phyloP scores from a whole-genome alignment of 176 grass and related monocot species.

The Aechmea fasciata region DNA sequence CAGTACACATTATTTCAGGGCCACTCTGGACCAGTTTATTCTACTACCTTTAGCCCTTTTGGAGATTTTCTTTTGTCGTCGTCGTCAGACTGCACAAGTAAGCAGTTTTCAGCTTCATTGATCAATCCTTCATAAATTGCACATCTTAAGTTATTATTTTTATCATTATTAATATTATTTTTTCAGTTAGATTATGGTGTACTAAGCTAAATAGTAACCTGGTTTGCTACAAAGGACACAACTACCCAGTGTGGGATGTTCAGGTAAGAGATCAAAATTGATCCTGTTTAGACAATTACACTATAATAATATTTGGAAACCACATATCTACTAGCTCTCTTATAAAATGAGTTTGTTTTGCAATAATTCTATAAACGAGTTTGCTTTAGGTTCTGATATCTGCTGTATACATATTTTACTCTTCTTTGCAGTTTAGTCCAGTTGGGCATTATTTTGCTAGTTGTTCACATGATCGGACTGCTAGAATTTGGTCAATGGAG shows the following conservation, averaged over 20 bases:
- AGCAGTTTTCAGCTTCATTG: conserved; percentile 17
- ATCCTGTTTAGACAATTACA: neutral
- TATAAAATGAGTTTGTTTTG: neutral
- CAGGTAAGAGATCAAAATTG: conserved; percentile 52
- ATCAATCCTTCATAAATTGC: conserved; percentile 11
- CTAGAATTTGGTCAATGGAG: conserved; percentile 97
- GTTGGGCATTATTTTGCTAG: conserved; percentile 97
- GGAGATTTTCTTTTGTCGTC: conserved; percentile 87
- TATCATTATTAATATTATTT: neutral
- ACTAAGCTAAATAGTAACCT: conserved; percentile 88
- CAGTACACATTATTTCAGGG: conserved; percentile 79
- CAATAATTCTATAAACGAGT: neutral
- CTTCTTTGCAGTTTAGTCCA: conserved; percentile 75
- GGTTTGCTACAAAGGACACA: conserved; percentile 96
- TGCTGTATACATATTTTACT: conserved; percentile 8
- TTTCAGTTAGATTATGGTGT: conserved; percentile 90
- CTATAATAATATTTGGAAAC: neutral
- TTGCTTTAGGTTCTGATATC: neutral
- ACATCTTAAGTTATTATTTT: neutral
- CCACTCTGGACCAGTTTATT: conserved; percentile 93
- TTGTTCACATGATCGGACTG: conserved; percentile 93
- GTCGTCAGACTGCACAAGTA: conserved; percentile 95
- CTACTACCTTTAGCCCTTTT: conserved; percentile 70
- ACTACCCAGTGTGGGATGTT: conserved; percentile 94
- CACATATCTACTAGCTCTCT: neutral